Conservation (phyloP, 1,284 basidiomycete genomes). For the Cutaneotrichosporon dermatis region DNA sequence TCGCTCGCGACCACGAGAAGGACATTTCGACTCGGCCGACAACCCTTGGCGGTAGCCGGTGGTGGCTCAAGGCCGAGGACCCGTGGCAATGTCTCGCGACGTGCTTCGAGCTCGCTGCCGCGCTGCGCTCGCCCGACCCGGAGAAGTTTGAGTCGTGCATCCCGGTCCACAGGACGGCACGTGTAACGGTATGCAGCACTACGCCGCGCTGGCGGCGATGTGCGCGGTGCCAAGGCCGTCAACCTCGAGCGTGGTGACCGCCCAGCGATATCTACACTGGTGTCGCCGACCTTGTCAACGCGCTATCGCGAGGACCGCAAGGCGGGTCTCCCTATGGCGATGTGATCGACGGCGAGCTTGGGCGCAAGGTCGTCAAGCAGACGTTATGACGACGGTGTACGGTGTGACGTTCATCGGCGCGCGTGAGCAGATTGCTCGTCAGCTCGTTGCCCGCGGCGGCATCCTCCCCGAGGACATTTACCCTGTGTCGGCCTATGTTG, state of each 20-base stretch:
- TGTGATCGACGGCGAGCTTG: slow-evolving; percentile 72
- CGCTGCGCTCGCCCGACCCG: slow-evolving; percentile 72
- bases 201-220: slow-evolving; percentile 96
- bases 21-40: slow-evolving; percentile 78
- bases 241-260: slow-evolving; percentile 81
- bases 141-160: slow-evolving; percentile 66
- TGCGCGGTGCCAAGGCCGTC: slow-evolving; percentile 83
- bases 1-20: slow-evolving; percentile 67
- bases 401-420: slow-evolving; percentile 93
- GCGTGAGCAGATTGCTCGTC: slow-evolving; percentile 88
- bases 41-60: slow-evolving; percentile 70
- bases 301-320: slow-evolving; percentile 53
- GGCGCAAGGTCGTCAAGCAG: slow-evolving; percentile 96
- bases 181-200: slow-evolving; percentile 98
- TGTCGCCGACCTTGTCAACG: slow-evolving; percentile 66
- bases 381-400: slow-evolving; percentile 99
- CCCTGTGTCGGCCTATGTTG: slow-evolving; percentile 74
- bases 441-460: slow-evolving; percentile 73
- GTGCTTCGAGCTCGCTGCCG: slow-evolving; percentile 78
- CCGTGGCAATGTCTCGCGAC: slow-evolving; percentile 96
- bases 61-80: slow-evolving; percentile 92
- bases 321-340: slow-evolving; percentile 58
- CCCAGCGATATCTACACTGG: slow-evolving; percentile 92
- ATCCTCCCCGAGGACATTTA: slow-evolving; percentile 71
- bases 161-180: slow-evolving; percentile 98